Evolutionary conservation across 2,329 filamentous ascomycete species (phyloP), one percentile per base, ranked within the genome.

Genomic region (Endoconidiophora polonica): DNA sequence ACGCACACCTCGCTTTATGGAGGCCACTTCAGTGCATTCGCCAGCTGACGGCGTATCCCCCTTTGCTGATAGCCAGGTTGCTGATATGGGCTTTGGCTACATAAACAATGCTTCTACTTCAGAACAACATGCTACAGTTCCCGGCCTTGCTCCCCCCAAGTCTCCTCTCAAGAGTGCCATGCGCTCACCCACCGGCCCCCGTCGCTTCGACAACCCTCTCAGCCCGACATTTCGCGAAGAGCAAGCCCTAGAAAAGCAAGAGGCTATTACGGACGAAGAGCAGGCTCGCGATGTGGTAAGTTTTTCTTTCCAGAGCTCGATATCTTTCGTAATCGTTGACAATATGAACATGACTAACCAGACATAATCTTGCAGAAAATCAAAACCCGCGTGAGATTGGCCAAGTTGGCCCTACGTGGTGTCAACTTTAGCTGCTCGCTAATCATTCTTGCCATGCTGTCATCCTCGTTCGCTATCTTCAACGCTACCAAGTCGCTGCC

Each of bases 391-490:
- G 88, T 96, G 33, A 80, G 91, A 44, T 73, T 96, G 65, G 91
- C 90, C 58, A 98, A 98, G 70, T 81, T 96, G 59, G 77, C 94
- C 55, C 79, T 98, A n/a, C 83, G 91, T 56, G 83, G 86, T 51
- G 84, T 96, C 67, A 95, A 90, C 73, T 96, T 98, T 66, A 87
- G 86, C 65, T 98, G 91, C 72, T 90, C 85, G 64, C 73, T 96
- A 54, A 95, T 98, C 62, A 86, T 98, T 56, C 75, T 98, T 52
- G 73, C 87, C 55, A 90, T 98, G 77, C 70, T 98, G 49, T 80
- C 83, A 12, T 77, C 86, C n/a, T 86, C 86, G 3, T 85, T 98
- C 60, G 70, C 79, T 57, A 88, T 98, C 64, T 98, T 98, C 77
- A 86, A 91, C 64, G 76, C 87, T 46, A 95, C 91, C 53, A 85